Evolutionary conservation across 192 early-diverging fungal genomes (phyloP).

Genomic region (Gigaspora rosea): DNA sequence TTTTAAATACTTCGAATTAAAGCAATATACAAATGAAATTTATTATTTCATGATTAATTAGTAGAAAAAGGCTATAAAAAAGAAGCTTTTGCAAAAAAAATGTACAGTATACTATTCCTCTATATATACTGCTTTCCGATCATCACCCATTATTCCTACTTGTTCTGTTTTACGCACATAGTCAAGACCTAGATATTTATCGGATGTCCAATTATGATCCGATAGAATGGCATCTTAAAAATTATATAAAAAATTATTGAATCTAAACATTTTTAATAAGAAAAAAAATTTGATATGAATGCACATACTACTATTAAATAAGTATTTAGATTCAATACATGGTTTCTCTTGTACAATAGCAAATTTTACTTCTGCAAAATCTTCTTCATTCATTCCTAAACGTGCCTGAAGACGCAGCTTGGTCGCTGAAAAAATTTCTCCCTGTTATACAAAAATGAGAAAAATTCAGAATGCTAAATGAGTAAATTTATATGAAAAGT

Average conservation of each 20-base stretch:
- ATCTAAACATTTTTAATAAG: constrained; percentile 5
- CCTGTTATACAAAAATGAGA: constrained; percentile 42
- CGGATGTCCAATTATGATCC: constrained; percentile 26
- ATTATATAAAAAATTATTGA: constrained; percentile 1
- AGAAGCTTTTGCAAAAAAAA: background rate
- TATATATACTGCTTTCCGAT: constrained; percentile 49
- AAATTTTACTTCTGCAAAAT: constrained; percentile 71
- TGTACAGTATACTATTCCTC: constrained; percentile 39
- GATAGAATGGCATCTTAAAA: constrained; percentile 40
- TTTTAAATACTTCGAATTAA: too few relatives aligned
- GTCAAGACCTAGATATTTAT: constrained; percentile 52
- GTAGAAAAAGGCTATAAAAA: too few relatives aligned
- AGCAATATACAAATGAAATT: too few relatives aligned
- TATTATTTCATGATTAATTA: too few relatives aligned
- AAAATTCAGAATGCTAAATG: background rate
- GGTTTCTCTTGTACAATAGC: constrained; percentile 37
- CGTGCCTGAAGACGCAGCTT: constrained; percentile 70
- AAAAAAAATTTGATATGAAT: background rate
- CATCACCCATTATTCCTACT: constrained; percentile 35
- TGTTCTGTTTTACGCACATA: constrained; percentile 51
- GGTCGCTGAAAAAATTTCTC: constrained; percentile 69
- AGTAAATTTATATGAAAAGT: background rate
- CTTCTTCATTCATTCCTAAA: constrained; percentile 81
- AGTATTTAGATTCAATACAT: constrained; percentile 3
- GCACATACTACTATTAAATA: constrained; percentile 36